phyloP scores from a whole-genome alignment of 164 flowering plant species.

The Annona cherimola region DNA sequence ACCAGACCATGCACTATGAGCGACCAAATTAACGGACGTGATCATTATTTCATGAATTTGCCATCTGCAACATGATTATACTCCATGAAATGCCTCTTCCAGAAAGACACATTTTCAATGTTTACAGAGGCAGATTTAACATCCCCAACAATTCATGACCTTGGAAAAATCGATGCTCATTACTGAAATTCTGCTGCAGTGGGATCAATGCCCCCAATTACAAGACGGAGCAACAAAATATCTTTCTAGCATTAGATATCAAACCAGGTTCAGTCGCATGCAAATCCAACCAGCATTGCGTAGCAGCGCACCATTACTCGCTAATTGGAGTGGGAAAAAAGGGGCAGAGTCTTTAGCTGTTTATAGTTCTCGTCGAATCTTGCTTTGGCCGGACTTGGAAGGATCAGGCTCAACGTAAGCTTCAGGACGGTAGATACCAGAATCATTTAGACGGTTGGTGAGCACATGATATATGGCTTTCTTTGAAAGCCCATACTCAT shows the following conservation, averaged over 20 bases:
- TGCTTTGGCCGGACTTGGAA: constrained; percentile 71
- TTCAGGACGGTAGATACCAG: constrained; percentile 69
- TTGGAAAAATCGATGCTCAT: not conserved
- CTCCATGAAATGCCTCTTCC: no score
- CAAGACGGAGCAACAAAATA: not conserved
- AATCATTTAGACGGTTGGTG: constrained; percentile 79
- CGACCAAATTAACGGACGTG: no score
- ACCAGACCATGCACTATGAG: no score
- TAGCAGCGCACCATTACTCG: not conserved
- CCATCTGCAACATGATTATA: no score
- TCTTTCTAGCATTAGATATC: not conserved
- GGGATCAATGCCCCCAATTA: not conserved
- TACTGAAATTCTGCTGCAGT: not conserved
- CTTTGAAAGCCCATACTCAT: constrained; percentile 67
- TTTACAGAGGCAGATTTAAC: no score
- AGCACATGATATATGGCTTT: constrained; percentile 87
- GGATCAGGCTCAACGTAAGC: constrained; percentile 73
- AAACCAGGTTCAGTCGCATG: not conserved
- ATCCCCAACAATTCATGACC: not conserved
- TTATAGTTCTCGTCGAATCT: constrained; percentile 41
- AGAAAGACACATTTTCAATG: no score
- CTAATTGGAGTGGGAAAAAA: not conserved
- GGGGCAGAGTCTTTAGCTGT: not conserved
- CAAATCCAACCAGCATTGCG: no score
- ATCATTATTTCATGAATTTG: no score